Conservation (phyloP, 108 stramenopile genomes). For the Nitzschia sp. region DNA sequence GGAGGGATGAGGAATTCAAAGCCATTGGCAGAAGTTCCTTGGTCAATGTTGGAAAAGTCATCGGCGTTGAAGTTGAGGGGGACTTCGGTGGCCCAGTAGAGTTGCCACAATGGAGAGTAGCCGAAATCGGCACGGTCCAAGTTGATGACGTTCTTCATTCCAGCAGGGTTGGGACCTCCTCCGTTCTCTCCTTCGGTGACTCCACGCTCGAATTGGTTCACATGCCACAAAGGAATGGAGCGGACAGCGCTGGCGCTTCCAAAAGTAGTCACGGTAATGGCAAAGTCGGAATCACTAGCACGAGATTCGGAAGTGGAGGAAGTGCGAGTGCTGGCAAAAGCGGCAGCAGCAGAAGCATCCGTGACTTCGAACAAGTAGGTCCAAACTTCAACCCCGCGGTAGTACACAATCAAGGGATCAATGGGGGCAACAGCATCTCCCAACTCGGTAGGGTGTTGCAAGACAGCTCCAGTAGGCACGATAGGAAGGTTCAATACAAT, state of each 20-base stretch:
- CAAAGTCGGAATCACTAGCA: constrained; percentile 1
- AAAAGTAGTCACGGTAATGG: constrained; percentile 17
- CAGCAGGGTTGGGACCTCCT: constrained; percentile 27
- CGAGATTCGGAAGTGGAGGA: not conserved
- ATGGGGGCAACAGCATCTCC: constrained; percentile 18
- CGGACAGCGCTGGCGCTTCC: constrained; percentile 1
- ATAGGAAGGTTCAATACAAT: constrained; percentile 34
- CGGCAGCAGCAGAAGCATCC: constrained; percentile 11
- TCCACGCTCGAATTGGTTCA: constrained; percentile 24
- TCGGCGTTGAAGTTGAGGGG: constrained; percentile 34
- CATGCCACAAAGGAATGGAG: constrained; percentile 31
- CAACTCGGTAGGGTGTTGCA: constrained; percentile 17
- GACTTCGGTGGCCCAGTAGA: constrained; percentile 25
- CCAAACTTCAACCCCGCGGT: constrained; percentile 20
- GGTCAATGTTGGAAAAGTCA: constrained; percentile 10
- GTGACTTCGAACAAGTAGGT: constrained; percentile 33
- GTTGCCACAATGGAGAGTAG: constrained; percentile 36
- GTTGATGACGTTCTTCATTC: constrained; percentile 30
- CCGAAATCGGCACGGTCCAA: constrained; percentile 24
- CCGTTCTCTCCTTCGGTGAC: constrained; percentile 15
- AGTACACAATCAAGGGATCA: constrained; percentile 20
- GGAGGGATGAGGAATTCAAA: constrained; percentile 15
- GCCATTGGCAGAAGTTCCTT: constrained; percentile 20
- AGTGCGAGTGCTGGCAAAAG: constrained; percentile 16
- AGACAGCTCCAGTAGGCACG: constrained; percentile 23